Conservation (phyloP, 2,329 filamentous ascomycete species). For the Colletotrichum melonis region DNA sequence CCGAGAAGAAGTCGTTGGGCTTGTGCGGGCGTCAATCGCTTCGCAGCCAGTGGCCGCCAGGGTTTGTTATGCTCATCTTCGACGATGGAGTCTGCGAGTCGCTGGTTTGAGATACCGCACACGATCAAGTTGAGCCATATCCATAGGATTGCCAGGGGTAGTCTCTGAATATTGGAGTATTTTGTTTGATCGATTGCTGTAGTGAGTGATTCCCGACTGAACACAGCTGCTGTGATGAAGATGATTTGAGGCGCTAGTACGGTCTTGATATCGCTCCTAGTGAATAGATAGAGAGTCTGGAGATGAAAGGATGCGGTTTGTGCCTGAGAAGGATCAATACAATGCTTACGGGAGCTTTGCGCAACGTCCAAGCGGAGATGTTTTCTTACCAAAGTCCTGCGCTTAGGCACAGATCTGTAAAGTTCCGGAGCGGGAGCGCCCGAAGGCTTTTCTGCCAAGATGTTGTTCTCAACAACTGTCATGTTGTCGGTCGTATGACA, state of each 20-base stretch:
- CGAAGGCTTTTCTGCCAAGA: conserved; percentile 8
- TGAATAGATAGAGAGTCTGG: conserved; percentile 43
- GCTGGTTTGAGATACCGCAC: conserved; percentile 44
- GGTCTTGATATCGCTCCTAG: conserved; percentile 47
- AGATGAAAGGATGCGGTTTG: conserved; percentile 29
- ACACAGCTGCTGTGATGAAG: conserved; percentile 38
- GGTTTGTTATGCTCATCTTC: conserved; percentile 47
- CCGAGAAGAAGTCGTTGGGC: conserved; percentile 40
- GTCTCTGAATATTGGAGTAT: accelerated
- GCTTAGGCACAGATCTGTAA: neutral
- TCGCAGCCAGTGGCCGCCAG: conserved; percentile 43
- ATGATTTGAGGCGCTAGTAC: conserved; percentile 45
- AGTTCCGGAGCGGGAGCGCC: neutral
- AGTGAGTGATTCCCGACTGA: conserved; percentile 6
- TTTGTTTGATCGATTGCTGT: neutral
- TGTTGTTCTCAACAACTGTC: neutral
- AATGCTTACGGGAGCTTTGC: neutral
- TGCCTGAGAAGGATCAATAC: neutral
- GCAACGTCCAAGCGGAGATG: neutral
- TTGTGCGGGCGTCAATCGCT: conserved; percentile 39
- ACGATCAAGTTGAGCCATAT: conserved; percentile 44
- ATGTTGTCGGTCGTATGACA: neutral
- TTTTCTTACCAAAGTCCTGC: neutral
- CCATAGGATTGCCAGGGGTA: conserved; percentile 35
- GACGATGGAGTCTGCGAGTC: conserved; percentile 36